These are phyloP conservation scores for Phytophthora constricta DNA, from an alignment of 352 stramenopile genomes.

Conservation along the genomic window DNA sequence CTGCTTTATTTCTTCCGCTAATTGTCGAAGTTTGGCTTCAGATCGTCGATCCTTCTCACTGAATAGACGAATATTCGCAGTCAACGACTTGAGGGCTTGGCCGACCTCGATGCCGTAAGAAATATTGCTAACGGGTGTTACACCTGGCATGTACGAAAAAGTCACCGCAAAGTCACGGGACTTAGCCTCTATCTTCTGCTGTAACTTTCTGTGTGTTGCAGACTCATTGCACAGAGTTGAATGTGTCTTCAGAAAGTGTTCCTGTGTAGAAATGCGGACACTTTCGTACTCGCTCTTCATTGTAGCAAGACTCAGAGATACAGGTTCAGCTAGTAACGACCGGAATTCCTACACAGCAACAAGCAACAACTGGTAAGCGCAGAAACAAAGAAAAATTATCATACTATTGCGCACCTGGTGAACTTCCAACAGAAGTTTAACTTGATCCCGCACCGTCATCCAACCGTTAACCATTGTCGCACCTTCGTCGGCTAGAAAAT, in stretches of 20 bases:
- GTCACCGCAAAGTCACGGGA: constrained; percentile 46
- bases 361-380: no score
- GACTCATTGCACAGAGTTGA: constrained; percentile 54
- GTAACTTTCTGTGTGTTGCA: constrained; percentile 50
- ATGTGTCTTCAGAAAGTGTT: constrained; percentile 69
- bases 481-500: constrained; percentile 52
- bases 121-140: constrained; percentile 21
- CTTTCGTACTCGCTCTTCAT: constrained; percentile 87
- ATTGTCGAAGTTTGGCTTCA: constrained; percentile 55
- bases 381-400: background rate
- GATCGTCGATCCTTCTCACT: constrained; percentile 46
- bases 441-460: constrained; percentile 67
- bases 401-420: constrained; percentile 47
- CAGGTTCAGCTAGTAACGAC: constrained; percentile 75
- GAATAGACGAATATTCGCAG: constrained; percentile 32
- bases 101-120: constrained; percentile 36
- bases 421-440: constrained; percentile 63
- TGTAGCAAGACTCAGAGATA: constrained; percentile 70
- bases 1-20: constrained; percentile 53
- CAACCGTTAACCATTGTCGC: constrained; percentile 61
- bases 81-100: constrained; percentile 37
- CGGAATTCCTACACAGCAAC: constrained; percentile 64
- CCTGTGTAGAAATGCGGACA: constrained; percentile 55
- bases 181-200: constrained; percentile 70
- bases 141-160: constrained; percentile 36